phyloP scores from a whole-genome alignment of 2,329 filamentous ascomycete species.

The Tolypocladium tundrense region DNA sequence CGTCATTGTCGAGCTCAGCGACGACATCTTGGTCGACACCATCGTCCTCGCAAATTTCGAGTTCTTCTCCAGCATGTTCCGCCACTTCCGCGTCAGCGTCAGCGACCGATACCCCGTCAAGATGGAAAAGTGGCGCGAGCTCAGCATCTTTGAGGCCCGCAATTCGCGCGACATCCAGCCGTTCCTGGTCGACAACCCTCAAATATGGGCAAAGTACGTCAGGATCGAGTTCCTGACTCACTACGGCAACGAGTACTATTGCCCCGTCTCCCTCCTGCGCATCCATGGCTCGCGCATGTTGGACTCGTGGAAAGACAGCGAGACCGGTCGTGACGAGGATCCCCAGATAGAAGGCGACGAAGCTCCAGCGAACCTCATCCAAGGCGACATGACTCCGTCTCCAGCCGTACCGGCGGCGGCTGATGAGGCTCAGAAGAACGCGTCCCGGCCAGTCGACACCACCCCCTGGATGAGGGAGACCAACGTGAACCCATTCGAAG shows the following conservation, averaged over 20 bases:
- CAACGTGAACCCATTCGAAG: not conserved
- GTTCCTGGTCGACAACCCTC: slow-evolving; percentile 85
- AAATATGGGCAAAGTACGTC: slow-evolving; percentile 92
- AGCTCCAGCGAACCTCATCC: not conserved
- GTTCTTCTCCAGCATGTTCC: slow-evolving; percentile 96
- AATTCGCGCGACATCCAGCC: slow-evolving; percentile 92
- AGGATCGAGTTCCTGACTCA: slow-evolving; percentile 86
- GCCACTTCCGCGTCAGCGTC: slow-evolving; percentile 81
- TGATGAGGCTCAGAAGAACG: not conserved
- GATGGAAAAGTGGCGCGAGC: slow-evolving; percentile 77
- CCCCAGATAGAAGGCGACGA: slow-evolving; percentile 28
- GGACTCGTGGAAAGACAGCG: slow-evolving; percentile 81
- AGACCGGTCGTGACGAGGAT: slow-evolving; percentile 55
- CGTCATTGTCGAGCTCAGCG: slow-evolving; percentile 86
- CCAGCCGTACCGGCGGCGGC: not conserved
- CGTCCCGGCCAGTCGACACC: not conserved
- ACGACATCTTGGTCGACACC: slow-evolving; percentile 79
- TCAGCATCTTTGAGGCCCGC: slow-evolving; percentile 81
- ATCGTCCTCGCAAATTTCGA: slow-evolving; percentile 97
- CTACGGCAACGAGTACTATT: slow-evolving; percentile 95
- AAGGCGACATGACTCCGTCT: not conserved
- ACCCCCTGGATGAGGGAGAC: not conserved
- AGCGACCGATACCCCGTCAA: slow-evolving; percentile 94
- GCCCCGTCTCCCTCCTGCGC: slow-evolving; percentile 78
- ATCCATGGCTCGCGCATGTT: slow-evolving; percentile 96